Evolutionary conservation across 768 basidiomycete genomes (phyloP).

Genomic region (Leccinellum albellum): DNA sequence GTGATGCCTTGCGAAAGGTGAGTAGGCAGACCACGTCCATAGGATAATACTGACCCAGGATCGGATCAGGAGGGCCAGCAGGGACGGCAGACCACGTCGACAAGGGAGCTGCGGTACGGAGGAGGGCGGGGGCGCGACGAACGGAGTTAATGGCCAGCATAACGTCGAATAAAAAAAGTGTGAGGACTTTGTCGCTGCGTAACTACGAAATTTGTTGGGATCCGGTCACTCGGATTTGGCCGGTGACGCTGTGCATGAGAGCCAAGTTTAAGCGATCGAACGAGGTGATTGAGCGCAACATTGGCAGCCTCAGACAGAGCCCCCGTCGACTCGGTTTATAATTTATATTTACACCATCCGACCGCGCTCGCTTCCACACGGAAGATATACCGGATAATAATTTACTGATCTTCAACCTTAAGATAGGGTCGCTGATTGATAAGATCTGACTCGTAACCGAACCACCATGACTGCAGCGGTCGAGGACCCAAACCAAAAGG

Average conservation of each 20-base stretch:
- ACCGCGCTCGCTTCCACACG: too few relatives aligned
- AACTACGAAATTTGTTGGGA: background rate
- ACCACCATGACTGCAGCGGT: conserved; percentile 16
- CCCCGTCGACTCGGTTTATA: too few relatives aligned
- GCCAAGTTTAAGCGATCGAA: too few relatives aligned
- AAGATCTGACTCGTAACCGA: conserved; percentile 20
- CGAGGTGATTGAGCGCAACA: too few relatives aligned
- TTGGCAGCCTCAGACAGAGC: too few relatives aligned
- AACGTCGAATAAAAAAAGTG: background rate
- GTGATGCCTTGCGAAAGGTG: conserved; percentile 60
- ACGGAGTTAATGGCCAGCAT: conserved; percentile 45
- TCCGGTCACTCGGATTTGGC: conserved; percentile 13
- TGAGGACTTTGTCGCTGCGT: background rate
- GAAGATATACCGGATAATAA: background rate
- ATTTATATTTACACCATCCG: too few relatives aligned
- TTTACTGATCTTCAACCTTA: conserved; percentile 18
- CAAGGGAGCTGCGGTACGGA: conserved; percentile 39
- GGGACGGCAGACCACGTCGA: conserved; percentile 82
- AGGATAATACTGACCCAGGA: conserved; percentile 60
- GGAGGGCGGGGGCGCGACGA: conserved; percentile 46
- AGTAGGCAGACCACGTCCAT: background rate
- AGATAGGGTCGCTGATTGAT: conserved; percentile 14
- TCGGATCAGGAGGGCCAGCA: conserved; percentile 89
- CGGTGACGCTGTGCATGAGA: conserved; percentile 5
- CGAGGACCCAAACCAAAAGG: background rate